Conservation (phyloP, 345 rosid species). For the Camelina hispida region DNA sequence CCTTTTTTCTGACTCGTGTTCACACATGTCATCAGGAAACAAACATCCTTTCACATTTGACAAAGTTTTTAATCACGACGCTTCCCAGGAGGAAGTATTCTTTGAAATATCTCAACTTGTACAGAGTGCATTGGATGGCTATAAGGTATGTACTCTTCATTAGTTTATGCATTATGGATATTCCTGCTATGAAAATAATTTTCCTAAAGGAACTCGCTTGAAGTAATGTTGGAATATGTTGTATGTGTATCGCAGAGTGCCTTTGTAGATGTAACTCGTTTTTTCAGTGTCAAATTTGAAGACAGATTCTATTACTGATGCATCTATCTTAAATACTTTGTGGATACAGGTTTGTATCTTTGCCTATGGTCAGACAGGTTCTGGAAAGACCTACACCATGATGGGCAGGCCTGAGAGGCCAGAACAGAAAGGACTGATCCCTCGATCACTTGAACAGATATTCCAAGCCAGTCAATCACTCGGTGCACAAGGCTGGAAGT, state of each 20-base stretch:
- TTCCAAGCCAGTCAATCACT: constrained; percentile 72
- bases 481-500: constrained; percentile 79
- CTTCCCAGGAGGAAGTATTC: constrained; percentile 81
- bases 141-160: constrained; percentile 56
- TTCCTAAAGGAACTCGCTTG: background rate
- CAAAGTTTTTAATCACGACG: constrained; percentile 77
- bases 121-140: constrained; percentile 93
- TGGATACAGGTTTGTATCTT: constrained; percentile 80
- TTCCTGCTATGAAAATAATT: background rate
- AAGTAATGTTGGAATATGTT: background rate
- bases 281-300: background rate
- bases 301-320: background rate
- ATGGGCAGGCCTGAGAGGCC: constrained; percentile 79
- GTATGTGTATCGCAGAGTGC: background rate
- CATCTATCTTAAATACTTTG: background rate
- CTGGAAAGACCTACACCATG: constrained; percentile 96
- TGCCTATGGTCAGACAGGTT: constrained; percentile 95
- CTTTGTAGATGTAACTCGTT: background rate
- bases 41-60: constrained; percentile 81
- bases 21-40: constrained; percentile 54
- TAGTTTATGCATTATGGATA: background rate
- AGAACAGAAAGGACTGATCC: constrained; percentile 78
- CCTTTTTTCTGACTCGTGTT: background rate
- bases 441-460: constrained; percentile 83
- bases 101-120: constrained; percentile 84